These are phyloP conservation scores for Cyamopsis tetragonoloba DNA, from an alignment of 306 rosid species.

Conservation along the genomic window DNA sequence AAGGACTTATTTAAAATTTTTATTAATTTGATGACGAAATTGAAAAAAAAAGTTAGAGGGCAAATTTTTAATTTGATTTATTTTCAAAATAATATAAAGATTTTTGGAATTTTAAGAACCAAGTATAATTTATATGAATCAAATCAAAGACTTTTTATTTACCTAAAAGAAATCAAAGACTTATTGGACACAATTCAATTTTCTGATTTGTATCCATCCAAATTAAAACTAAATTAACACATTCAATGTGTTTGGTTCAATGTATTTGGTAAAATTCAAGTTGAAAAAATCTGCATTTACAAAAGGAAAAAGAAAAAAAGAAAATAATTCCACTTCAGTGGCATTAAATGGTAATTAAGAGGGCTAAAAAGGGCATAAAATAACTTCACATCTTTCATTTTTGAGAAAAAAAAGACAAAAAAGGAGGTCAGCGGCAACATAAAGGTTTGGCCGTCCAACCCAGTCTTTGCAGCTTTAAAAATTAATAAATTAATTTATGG, in stretches of 20 bases:
- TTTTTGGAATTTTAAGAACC: neutral
- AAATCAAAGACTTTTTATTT: conserved; percentile 9
- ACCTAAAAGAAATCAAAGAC: conserved; percentile 12
- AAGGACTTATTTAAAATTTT: too few relatives aligned
- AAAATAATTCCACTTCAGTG: conserved; percentile 19
- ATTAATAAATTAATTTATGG: conserved; percentile 35
- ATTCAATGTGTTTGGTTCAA: conserved; percentile 12
- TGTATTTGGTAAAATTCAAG: neutral
- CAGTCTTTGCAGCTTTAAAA: conserved; percentile 59
- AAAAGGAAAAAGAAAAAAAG: neutral
- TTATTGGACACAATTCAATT: conserved; percentile 20
- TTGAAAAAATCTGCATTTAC: neutral
- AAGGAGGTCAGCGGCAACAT: conserved; percentile 74
- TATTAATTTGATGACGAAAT: neutral
- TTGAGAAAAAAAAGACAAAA: conserved; percentile 63
- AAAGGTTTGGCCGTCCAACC: conserved; percentile 59
- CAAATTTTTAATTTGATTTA: too few relatives aligned
- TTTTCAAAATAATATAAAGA: neutral
- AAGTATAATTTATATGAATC: neutral
- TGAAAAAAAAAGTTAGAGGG: neutral
- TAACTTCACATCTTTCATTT: neutral
- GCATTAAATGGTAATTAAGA: conserved; percentile 17
- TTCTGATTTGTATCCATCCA: neutral
- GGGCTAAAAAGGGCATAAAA: neutral
- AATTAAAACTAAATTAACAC: conserved; percentile 13